A percentile compares a stretch with the other conserved stretches of the same genome.
These are phyloP conservation scores for Rhodamnia rubescens DNA, from an alignment of 345 rosid genomes.

Conservation along the genomic window DNA sequence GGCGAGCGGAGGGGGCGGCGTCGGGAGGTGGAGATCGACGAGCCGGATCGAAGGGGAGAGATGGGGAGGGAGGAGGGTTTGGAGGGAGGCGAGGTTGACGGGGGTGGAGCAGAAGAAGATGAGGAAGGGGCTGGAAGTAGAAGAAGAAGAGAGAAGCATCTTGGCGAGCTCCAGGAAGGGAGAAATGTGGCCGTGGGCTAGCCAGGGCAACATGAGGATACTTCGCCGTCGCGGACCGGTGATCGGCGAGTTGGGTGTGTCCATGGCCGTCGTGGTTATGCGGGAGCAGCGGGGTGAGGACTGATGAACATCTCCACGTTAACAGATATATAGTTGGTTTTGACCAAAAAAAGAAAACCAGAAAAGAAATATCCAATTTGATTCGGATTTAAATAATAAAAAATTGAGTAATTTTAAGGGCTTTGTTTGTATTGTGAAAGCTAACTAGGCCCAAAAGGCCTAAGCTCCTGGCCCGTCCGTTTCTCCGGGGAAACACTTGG, in stretches of 20 bases:
- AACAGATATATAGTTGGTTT: not conserved
- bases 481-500: too few species aligned
- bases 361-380: too few species aligned
- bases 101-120: slow-evolving; percentile 20
- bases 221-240: not conserved
- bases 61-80: not conserved
- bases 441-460: too few species aligned
- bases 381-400: too few species aligned
- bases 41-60: slow-evolving; percentile 1
- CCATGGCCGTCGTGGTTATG: not conserved
- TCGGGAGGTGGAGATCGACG: slow-evolving; percentile 21
- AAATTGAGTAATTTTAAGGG: too few species aligned
- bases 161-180: slow-evolving; percentile 27
- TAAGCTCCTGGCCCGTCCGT: too few species aligned
- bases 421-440: too few species aligned
- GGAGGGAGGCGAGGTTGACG: slow-evolving; percentile 9
- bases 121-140: slow-evolving; percentile 2
- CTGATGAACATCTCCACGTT: not conserved
- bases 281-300: not conserved
- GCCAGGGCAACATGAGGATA: slow-evolving; percentile 26
- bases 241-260: not conserved
- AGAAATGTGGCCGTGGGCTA: slow-evolving; percentile 25
- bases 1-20: not conserved
- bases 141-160: not conserved
- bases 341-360: too few species aligned